phyloP scores from a whole-genome alignment of 257 asterid genomes.

The Fraxinus anomala region DNA sequence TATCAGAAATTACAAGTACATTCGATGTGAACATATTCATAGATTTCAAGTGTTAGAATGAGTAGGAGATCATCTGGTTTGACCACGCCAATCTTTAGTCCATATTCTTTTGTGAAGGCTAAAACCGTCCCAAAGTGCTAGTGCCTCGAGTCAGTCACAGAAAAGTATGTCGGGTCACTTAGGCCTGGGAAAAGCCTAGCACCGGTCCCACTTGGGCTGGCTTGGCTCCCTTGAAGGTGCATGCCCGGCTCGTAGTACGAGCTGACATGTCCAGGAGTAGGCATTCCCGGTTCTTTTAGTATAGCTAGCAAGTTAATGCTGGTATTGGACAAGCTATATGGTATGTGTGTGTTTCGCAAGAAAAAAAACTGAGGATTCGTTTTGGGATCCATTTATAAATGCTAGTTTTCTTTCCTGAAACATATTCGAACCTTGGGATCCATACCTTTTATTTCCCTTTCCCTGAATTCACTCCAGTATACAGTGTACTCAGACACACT shows the following conservation, averaged over 20 bases:
- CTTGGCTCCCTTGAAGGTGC: too few relatives aligned
- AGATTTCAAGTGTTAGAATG: too few relatives aligned
- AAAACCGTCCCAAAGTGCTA: too few relatives aligned
- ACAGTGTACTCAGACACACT: not conserved
- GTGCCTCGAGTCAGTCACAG: too few relatives aligned
- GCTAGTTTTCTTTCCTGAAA: not conserved
- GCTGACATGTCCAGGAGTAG: not conserved
- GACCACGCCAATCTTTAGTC: too few relatives aligned
- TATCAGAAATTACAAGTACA: too few relatives aligned
- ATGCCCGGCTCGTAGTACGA: not conserved
- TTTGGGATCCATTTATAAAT: slow-evolving; percentile 20
- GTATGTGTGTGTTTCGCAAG: not conserved
- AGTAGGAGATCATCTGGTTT: too few relatives aligned
- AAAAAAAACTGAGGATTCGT: slow-evolving; percentile 9
- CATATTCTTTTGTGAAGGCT: too few relatives aligned
- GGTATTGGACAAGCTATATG: not conserved
- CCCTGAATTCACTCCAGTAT: not conserved
- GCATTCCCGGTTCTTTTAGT: not conserved
- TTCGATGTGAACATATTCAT: too few relatives aligned
- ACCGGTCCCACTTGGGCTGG: too few relatives aligned
- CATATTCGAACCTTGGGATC: slow-evolving; percentile 21
- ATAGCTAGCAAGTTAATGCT: not conserved
- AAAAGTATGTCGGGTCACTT: not conserved
- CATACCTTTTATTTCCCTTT: not conserved
- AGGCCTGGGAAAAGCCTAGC: not conserved